Percentiles rank a stretch among this genome's conserved stretches.
Evolutionary conservation across 1,284 basidiomycete species (phyloP).

Genomic region (Leccinum angustisporum): DNA sequence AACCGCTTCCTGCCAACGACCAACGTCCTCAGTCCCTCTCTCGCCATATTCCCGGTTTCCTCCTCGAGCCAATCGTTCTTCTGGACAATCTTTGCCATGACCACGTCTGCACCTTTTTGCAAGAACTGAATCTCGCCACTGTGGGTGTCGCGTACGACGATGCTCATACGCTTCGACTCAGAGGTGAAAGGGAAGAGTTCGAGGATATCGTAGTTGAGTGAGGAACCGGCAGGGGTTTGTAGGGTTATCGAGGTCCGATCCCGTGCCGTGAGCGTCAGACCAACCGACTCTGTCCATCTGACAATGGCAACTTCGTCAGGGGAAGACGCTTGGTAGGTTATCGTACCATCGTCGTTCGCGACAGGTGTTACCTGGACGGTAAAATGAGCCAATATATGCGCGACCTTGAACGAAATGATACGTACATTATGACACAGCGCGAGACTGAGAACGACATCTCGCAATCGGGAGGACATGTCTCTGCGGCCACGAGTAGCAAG

Average conservation of each 20-base stretch:
- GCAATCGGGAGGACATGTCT: slow-evolving; percentile 94
- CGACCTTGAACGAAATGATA: slow-evolving; percentile 6
- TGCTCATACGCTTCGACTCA: slow-evolving; percentile 99
- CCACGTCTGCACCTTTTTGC: slow-evolving; percentile 97
- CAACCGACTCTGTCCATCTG: slow-evolving; percentile 96
- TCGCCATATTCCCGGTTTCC: slow-evolving; percentile 97
- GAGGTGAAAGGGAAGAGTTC: slow-evolving; percentile 98
- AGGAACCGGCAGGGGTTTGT: slow-evolving; percentile 62
- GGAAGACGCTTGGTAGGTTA: slow-evolving; percentile 98
- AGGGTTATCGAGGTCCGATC: slow-evolving; percentile 87
- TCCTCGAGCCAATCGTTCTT: slow-evolving; percentile 99
- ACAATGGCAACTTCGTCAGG: slow-evolving; percentile 99
- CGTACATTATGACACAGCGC: slow-evolving; percentile 95
- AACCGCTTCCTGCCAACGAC: slow-evolving; percentile 88
- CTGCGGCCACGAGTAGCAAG: slow-evolving; percentile 81
- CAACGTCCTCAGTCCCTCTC: slow-evolving; percentile 92
- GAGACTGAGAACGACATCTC: slow-evolving; percentile 90
- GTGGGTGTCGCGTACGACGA: slow-evolving; percentile 81
- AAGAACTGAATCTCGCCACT: slow-evolving; percentile 85
- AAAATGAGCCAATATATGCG: background rate
- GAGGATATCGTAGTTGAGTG: slow-evolving; percentile 81
- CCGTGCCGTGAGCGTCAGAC: slow-evolving; percentile 83
- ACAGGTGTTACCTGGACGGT: slow-evolving; percentile 85
- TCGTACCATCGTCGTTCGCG: slow-evolving; percentile 86
- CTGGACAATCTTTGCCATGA: slow-evolving; percentile 94